Evolutionary conservation across 352 stramenopile species (phyloP).

Genomic region (Pythium utonaiense): DNA sequence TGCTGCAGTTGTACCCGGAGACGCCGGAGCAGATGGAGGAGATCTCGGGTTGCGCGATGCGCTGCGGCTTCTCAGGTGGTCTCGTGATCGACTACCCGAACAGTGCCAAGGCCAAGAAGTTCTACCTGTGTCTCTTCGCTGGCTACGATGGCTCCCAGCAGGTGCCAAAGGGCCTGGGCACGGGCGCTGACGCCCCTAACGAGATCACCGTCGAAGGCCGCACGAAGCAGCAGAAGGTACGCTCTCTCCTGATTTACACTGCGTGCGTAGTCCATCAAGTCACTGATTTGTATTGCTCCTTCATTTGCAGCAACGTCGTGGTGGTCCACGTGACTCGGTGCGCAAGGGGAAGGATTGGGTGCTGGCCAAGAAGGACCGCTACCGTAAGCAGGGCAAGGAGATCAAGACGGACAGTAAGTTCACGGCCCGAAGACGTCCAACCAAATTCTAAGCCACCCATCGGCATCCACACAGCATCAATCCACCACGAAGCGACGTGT

Average conservation of each 20-base stretch:
- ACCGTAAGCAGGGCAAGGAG: constrained; percentile 97
- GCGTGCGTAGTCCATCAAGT: no score
- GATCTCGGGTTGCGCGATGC: constrained; percentile 88
- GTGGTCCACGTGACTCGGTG: constrained; percentile 46
- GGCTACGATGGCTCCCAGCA: constrained; percentile 79
- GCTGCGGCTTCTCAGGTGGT: constrained; percentile 91
- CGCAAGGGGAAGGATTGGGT: constrained; percentile 93
- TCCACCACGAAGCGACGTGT: background rate
- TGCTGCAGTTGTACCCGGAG: constrained; percentile 99
- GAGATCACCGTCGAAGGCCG: constrained; percentile 66
- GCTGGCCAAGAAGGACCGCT: constrained; percentile 96
- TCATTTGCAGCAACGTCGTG: constrained; percentile 38
- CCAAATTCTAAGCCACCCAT: constrained; percentile 91
- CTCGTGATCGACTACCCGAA: constrained; percentile 99
- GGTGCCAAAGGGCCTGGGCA: constrained; percentile 81
- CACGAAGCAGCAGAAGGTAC: constrained; percentile 40
- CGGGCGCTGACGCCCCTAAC: constrained; percentile 36
- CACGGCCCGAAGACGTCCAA: constrained; percentile 94
- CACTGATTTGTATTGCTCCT: no score
- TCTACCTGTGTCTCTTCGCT: constrained; percentile 98
- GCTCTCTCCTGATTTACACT: background rate
- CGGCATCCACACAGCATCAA: background rate
- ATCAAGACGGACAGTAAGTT: constrained; percentile 98
- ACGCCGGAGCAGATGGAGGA: constrained; percentile 95
- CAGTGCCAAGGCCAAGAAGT: constrained; percentile 99